Evolutionary conservation across 2,329 filamentous ascomycete genomes (phyloP).

Genomic region (Diaporthe humulicola): DNA sequence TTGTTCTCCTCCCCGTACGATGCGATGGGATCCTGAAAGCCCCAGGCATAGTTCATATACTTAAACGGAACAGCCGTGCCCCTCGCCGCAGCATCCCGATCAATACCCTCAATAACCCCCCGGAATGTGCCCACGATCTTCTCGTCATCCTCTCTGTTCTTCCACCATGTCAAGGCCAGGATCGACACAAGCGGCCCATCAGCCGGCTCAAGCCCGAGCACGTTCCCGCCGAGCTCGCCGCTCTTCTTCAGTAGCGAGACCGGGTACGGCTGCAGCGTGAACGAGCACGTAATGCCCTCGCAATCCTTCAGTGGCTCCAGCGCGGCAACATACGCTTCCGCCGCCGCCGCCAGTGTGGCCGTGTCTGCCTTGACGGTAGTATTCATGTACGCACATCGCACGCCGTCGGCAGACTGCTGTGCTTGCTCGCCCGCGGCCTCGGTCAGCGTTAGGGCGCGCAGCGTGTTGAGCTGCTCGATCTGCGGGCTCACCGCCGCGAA

Average conservation of each 20-base stretch:
- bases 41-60: constrained; percentile 45
- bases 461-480: constrained; percentile 25
- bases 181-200: constrained; percentile 42
- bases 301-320: constrained; percentile 40
- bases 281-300: constrained; percentile 40
- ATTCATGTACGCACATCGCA: constrained; percentile 34
- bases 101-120: constrained; percentile 38
- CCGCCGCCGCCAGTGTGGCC: constrained; percentile 6
- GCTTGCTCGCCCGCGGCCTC: constrained; percentile 23
- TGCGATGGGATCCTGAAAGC: constrained; percentile 41
- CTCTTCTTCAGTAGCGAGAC: constrained; percentile 41
- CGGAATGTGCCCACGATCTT: constrained; percentile 33
- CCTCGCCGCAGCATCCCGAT: constrained; percentile 37
- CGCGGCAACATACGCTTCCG: constrained; percentile 23
- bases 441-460: neutral
- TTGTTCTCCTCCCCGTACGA: constrained; percentile 37
- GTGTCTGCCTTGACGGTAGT: constrained; percentile 29
- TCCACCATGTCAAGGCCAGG: constrained; percentile 41
- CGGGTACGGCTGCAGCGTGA: constrained; percentile 43
- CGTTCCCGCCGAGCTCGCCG: constrained; percentile 40
- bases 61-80: constrained; percentile 40
- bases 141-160: constrained; percentile 41
- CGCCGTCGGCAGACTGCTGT: neutral
- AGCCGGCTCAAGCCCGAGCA: constrained; percentile 39
- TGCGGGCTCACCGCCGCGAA: constrained; percentile 38